These are phyloP conservation scores for Wickerhamomyces tratensis DNA, from an alignment of 805 yeast genomes.

Conservation along the genomic window DNA sequence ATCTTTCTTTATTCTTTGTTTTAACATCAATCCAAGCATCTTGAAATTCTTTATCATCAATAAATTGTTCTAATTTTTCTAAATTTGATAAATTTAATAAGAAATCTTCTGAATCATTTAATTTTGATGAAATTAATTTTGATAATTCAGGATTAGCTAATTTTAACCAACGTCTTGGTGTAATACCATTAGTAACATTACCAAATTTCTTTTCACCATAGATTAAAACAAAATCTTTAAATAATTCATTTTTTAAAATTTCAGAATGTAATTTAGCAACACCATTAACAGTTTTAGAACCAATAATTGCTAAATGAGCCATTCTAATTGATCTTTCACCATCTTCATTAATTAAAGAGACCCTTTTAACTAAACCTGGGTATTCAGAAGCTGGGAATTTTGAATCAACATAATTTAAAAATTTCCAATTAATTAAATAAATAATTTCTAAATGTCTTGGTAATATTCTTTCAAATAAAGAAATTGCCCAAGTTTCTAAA, in stretches of 20 bases:
- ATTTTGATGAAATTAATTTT: constrained; percentile 57
- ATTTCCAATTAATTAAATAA: constrained; percentile 73
- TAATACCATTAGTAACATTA: constrained; percentile 90
- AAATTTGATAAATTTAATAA: constrained; percentile 59
- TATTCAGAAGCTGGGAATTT: constrained; percentile 61
- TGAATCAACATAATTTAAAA: constrained; percentile 66
- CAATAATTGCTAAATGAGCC: constrained; percentile 88
- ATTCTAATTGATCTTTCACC: constrained; percentile 77
- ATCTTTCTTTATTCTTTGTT: constrained; percentile 52
- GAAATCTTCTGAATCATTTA: constrained; percentile 55
- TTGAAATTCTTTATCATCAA: constrained; percentile 63
- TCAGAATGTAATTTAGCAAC: constrained; percentile 95
- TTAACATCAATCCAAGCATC: constrained; percentile 65
- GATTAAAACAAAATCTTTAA: constrained; percentile 78
- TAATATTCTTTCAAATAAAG: constrained; percentile 62
- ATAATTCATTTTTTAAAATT: constrained; percentile 78
- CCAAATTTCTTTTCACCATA: constrained; percentile 80
- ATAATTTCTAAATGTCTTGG: constrained; percentile 91
- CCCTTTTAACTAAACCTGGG: constrained; percentile 48
- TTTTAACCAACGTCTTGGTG: constrained; percentile 93
- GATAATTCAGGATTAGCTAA: constrained; percentile 86
- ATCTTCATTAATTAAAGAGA: constrained; percentile 80
- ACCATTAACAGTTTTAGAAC: constrained; percentile 90
- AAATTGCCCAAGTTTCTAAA: constrained; percentile 91
- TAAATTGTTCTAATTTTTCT: constrained; percentile 53